phyloP scores from a whole-genome alignment of 305 asterid species.

The Caryopteris hybrid region DNA sequence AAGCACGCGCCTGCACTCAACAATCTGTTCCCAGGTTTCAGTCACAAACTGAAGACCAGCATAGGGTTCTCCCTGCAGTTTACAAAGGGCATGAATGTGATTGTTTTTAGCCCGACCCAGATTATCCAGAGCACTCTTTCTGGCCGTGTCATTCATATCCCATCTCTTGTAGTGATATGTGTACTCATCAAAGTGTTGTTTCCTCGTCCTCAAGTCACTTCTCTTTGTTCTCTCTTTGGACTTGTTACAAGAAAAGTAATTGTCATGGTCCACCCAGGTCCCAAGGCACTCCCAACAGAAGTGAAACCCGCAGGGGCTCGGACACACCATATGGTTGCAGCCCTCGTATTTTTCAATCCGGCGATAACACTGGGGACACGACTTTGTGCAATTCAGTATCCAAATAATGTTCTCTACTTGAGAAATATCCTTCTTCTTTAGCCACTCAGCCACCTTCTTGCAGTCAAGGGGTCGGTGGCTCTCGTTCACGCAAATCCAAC shows the following conservation, averaged over 20 bases:
- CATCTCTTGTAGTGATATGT: constrained; percentile 33
- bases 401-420: constrained; percentile 30
- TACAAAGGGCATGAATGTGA: constrained; percentile 1
- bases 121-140: constrained; percentile 14
- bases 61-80: not conserved
- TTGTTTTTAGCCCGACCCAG: not conserved
- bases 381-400: constrained; percentile 39
- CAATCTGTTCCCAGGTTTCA: constrained; percentile 45
- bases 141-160: constrained; percentile 23
- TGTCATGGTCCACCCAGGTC: not conserved
- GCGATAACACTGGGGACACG: constrained; percentile 39
- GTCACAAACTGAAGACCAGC: constrained; percentile 8
- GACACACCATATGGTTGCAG: constrained; percentile 40
- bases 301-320: constrained; percentile 1
- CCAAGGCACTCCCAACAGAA: constrained; percentile 44
- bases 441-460: constrained; percentile 34
- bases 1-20: constrained; percentile 43
- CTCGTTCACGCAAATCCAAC: constrained; percentile 39
- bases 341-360: constrained; percentile 39
- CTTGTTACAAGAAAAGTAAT: constrained; percentile 20
- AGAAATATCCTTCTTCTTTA: constrained; percentile 17
- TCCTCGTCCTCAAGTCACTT: no score
- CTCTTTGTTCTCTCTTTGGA: no score
- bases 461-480: constrained; percentile 41
- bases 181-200: constrained; percentile 12